phyloP scores from a whole-genome alignment of 163 green algal species.

The Botryococcus braunii region DNA sequence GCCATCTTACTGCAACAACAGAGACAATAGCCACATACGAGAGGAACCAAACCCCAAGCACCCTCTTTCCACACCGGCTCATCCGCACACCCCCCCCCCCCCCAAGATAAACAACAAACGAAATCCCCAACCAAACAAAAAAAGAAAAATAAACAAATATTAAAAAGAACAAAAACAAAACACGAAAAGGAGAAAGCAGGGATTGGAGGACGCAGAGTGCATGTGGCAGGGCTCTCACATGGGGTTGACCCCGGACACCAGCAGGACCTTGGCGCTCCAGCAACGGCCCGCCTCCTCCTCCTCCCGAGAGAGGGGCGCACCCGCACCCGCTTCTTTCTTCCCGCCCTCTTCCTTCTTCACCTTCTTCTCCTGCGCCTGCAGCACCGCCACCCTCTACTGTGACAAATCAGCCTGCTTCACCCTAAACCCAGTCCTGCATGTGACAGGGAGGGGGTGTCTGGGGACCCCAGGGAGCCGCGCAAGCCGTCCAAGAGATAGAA shows the following conservation, averaged over 20 bases:
- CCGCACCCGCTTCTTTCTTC: not conserved
- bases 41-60: no score
- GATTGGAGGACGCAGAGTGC: no score
- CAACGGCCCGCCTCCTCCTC: constrained; percentile 8
- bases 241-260: constrained; percentile 26
- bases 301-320: not conserved
- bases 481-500: not conserved
- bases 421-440: not conserved
- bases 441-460: not conserved
- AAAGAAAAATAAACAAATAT: no score
- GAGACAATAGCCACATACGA: no score
- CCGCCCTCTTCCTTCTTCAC: not conserved
- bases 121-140: no score
- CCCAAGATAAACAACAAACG: no score
- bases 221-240: no score
- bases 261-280: constrained; percentile 34
- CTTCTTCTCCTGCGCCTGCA: not conserved
- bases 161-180: no score
- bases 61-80: no score
- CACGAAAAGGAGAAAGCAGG: no score
- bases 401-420: not conserved
- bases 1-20: no score
- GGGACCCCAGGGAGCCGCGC: not conserved
- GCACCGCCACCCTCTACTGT: not conserved
- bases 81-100: no score